phyloP scores from a whole-genome alignment of 768 basidiomycete species.

The Strobilomyces echinocephalus region DNA sequence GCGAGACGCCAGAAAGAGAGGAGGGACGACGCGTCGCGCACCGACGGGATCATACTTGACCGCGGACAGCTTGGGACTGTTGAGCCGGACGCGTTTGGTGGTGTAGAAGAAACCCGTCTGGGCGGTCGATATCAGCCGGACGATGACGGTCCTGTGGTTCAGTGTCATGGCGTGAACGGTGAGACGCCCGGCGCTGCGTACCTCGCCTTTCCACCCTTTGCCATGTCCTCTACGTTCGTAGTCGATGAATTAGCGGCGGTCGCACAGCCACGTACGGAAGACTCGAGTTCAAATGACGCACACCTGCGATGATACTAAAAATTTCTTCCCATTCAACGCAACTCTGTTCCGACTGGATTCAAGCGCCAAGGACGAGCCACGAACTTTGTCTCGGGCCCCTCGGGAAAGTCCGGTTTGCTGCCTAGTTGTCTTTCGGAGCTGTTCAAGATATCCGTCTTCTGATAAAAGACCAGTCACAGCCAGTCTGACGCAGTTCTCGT shows the following conservation, averaged over 20 bases:
- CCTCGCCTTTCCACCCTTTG: slow-evolving; percentile 60
- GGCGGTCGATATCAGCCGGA: slow-evolving; percentile 86
- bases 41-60: slow-evolving; percentile 90
- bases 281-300: no score
- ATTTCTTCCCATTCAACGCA: no score
- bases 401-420: no score
- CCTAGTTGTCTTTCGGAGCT: no score
- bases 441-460: no score
- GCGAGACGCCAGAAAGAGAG: neutral
- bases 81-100: slow-evolving; percentile 60
- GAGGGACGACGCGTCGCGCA: slow-evolving; percentile 35
- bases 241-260: slow-evolving; percentile 5
- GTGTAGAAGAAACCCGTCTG: slow-evolving; percentile 93
- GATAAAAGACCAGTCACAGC: no score
- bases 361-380: no score
- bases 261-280: no score
- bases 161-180: neutral
- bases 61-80: slow-evolving; percentile 76
- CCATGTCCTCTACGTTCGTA: slow-evolving; percentile 38
- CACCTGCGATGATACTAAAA: no score
- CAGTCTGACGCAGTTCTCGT: no score
- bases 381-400: no score
- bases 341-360: no score
- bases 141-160: slow-evolving; percentile 64
- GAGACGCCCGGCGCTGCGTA: slow-evolving; percentile 13